Evolutionary conservation across 2,329 filamentous ascomycete genomes (phyloP), one percentile per base, ranked within the genome.

Genomic region (Anisogramma anomala): DNA sequence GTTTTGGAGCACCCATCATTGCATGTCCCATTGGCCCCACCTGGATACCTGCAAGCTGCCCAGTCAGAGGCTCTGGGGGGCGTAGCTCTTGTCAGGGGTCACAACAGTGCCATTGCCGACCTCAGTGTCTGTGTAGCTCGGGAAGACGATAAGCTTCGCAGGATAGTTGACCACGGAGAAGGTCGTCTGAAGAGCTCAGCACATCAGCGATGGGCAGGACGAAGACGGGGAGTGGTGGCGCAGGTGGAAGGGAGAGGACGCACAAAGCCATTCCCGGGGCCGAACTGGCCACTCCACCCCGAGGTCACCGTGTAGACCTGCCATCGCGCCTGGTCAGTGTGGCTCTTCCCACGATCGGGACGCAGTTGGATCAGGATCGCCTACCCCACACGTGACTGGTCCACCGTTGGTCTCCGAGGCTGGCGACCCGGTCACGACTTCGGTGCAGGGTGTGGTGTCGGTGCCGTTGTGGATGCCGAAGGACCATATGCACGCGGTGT

Each of bases 271-370:
- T 67, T 59, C 47, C 55, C 65, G 10, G 57, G 43, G 36, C 71
- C 72, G 48, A 75, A 76, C 51, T 72, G 65, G 53, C 63, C 70
- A 54, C 65, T 70, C 71, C 71, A 76, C 59, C 68, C 67, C 2
- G 66, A 66, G 37, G 67, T 69, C 52, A 76, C 50, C 47, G 62
- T 68, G 62, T 63, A 76, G 43, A 52, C 38, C 38, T 40, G 11
- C 25, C 2, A 19, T 9, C n/a, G 9, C 3, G 2, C n/a, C 20
- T 15, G 25, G 38, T 7, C 17, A 33, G 9, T 18, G 7, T 4
- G n/a, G 3, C 3, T 15, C 3, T 30, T 25, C 20, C 4, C 14
- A 20, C n/a, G 9, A 3, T 23, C n/a, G n/a, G n/a, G n/a, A n/a
- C n/a, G n/a, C 13, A 28, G n/a, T 11, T 28, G 4, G n/a, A 28